phyloP scores from a whole-genome alignment of 1,284 basidiomycete genomes.

The Mycosarcoma mackinlayi region DNA sequence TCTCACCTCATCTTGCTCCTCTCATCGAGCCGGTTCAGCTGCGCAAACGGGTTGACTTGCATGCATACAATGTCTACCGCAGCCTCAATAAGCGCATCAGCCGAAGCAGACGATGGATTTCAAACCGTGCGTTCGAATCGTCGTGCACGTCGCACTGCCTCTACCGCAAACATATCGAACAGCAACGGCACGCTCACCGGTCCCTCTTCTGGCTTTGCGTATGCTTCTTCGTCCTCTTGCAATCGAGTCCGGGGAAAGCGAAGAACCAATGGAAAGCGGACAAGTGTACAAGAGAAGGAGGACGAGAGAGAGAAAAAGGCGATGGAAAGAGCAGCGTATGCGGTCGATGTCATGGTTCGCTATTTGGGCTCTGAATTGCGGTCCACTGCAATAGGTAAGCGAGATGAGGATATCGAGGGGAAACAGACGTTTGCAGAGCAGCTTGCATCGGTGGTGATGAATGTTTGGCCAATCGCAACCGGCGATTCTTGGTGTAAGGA shows the following conservation, averaged over 20 bases:
- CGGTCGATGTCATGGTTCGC: conserved; percentile 10
- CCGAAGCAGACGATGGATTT: conserved; percentile 4
- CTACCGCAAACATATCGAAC: background rate
- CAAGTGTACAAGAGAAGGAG: background rate
- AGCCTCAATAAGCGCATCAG: background rate
- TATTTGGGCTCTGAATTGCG: conserved; percentile 8
- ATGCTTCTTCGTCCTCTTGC: background rate
- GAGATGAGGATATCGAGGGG: background rate
- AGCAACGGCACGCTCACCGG: conserved; percentile 11
- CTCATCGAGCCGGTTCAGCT: too few species aligned
- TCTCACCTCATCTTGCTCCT: background rate
- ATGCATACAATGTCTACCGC: too few species aligned
- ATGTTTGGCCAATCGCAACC: conserved; percentile 15
- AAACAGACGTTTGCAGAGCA: conserved; percentile 7
- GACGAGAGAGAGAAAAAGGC: background rate
- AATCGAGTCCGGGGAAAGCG: too few species aligned
- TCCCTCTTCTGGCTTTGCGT: conserved; percentile 1
- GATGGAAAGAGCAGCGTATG: background rate
- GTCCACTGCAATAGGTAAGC: too few species aligned
- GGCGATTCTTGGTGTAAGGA: too few species aligned
- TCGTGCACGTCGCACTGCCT: background rate
- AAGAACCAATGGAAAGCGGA: background rate
- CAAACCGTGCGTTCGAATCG: conserved; percentile 6
- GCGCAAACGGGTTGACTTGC: too few species aligned
- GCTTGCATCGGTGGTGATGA: background rate